Evolutionary conservation across 2,329 filamentous ascomycete genomes (phyloP), one percentile per base, ranked within the genome.

Genomic region (Paecilomyces niveus): DNA sequence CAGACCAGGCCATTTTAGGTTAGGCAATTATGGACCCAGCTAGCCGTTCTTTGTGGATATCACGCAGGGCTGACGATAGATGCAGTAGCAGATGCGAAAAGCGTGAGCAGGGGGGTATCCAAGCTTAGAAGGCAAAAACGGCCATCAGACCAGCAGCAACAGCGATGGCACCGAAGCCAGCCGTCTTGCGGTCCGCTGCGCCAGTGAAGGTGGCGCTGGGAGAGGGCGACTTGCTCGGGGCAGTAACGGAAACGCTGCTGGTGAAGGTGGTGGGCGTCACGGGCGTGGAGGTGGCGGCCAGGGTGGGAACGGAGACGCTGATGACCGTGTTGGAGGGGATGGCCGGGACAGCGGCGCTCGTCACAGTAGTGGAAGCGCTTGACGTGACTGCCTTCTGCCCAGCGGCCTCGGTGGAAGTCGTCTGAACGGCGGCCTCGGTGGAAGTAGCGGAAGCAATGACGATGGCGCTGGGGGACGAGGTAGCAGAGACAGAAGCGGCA

Each of bases 141-240:
- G 71, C 72, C 58, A 68, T 61, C 51, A 72, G 58, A 68, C 70
- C 72, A 35, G 67, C 68, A 32, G 69, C 66, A 58, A 72, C 64
- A 39, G 69, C 68, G 55, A 73, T 62, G 55, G 69, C 71, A 59
- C 72, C 72, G 59, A 73, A 61, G 69, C 69, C 70, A 61, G 68
- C 61, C 58, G 62, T 67, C 62, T 68, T 73, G 59, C 67, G 72
- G 65, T 67, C 68, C 58, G 72, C 72, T 62, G 63, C 68, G 56
- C 65, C 67, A 61, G 68, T 74, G 70, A 62, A 72, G 57, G 39
- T 18, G 35, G 35, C 4, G 18, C 13, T 8, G 15, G 39, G n/a
- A 18, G 39, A 18, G 32, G 32, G 13, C 8, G 39, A 18, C 39
- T 21, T 1, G 59, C 22, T 56, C n/a, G 62, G 56, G 22, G 56